Percentiles rank a stretch among this genome's conserved stretches.
phyloP scores from a whole-genome alignment of 208 protist species.

The Acanthamoeba sp. region DNA sequence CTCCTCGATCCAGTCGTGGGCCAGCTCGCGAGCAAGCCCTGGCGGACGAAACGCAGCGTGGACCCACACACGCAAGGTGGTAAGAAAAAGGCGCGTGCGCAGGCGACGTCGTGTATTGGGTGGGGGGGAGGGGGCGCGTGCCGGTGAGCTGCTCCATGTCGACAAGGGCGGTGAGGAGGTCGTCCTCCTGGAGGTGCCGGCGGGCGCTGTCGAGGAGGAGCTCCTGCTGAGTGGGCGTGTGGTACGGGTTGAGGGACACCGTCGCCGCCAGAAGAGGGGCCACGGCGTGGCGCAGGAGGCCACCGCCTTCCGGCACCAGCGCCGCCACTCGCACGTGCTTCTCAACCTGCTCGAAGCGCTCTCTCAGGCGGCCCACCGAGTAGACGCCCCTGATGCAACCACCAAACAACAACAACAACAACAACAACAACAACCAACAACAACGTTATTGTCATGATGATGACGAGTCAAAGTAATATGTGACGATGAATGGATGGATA shows the following conservation, averaged over 20 bases:
- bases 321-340: conserved; percentile 34
- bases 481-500: too few species aligned
- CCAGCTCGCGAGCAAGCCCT: conserved; percentile 5
- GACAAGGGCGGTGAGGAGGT: not conserved
- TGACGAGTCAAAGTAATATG: too few species aligned
- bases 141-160: conserved; percentile 36
- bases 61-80: too few species aligned
- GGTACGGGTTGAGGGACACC: conserved; percentile 10
- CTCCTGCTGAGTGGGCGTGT: not conserved
- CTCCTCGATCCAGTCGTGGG: conserved; percentile 1
- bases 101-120: too few species aligned
- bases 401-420: too few species aligned
- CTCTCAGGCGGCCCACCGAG: not conserved
- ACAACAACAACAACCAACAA: not conserved
- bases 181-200: not conserved
- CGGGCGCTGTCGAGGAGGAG: not conserved
- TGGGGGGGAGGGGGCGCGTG: not conserved
- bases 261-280: not conserved
- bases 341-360: conserved; percentile 26
- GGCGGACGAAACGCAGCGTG: not conserved
- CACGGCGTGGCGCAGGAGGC: conserved; percentile 14
- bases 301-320: conserved; percentile 16
- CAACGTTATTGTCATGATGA: not conserved
- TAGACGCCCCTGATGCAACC: not conserved
- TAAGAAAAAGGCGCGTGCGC: too few species aligned